A percentile compares a stretch with the other conserved stretches of the same genome.
These are phyloP conservation scores for Phyllosticta ampelicida DNA, from an alignment of 2,329 filamentous ascomycete species.

Conservation along the genomic window DNA sequence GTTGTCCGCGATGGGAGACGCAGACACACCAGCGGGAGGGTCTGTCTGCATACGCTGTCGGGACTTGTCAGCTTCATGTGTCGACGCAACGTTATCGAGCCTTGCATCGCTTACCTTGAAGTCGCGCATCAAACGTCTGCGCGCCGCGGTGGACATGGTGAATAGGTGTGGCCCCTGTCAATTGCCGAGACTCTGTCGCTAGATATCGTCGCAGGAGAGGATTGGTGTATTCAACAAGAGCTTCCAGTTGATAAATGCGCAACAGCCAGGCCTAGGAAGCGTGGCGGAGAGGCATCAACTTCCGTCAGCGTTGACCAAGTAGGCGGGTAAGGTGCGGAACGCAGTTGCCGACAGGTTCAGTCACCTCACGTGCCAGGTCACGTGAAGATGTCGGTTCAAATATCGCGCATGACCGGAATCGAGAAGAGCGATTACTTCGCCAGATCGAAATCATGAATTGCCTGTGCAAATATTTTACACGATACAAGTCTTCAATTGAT, in stretches of 20 bases:
- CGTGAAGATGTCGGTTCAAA: not conserved
- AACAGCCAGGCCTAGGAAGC: not conserved
- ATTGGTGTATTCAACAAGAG: not conserved
- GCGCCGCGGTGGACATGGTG: constrained; percentile 80
- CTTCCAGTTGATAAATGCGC: not conserved
- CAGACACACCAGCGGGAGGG: constrained; percentile 90
- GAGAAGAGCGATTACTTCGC: too few relatives aligned
- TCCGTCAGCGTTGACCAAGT: not conserved
- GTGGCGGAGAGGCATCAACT: not conserved
- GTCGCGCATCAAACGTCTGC: constrained; percentile 95
- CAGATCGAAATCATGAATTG: too few relatives aligned
- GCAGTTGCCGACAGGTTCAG: not conserved
- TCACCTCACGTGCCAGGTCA: not conserved
- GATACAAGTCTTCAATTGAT: too few relatives aligned
- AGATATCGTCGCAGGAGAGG: not conserved
- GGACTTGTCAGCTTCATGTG: constrained; percentile 8
- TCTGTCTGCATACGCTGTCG: constrained; percentile 84
- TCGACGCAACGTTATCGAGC: not conserved
- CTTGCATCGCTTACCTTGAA: constrained; percentile 65
- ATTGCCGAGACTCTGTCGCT: not conserved
- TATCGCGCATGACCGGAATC: too few relatives aligned
- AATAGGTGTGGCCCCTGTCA: not conserved
- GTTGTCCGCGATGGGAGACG: constrained; percentile 90
- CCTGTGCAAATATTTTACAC: too few relatives aligned
- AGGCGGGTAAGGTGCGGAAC: not conserved